Evolutionary conservation across 208 protist genomes (phyloP), one percentile per base, ranked within the genome.

Genomic region (Sergeia podlipaevii): DNA sequence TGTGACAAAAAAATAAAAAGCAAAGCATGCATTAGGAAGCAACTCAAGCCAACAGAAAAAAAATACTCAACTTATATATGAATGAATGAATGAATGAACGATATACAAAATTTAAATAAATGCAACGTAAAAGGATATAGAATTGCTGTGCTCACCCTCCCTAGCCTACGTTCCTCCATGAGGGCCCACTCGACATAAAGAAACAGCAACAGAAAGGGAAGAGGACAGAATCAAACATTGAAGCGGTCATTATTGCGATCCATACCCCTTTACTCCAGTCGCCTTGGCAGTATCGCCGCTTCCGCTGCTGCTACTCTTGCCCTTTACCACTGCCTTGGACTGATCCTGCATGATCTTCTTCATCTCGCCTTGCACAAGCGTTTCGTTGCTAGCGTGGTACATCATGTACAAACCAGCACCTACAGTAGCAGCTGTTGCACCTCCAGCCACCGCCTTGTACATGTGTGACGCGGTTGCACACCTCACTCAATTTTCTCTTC

Each of bases 301-400:
- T n/a, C n/a, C n/a, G n/a, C n/a, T 39, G n/a, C 36, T 63, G 48
- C 20, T 64, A 39, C 0, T 37, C 56, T 8, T 42, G 43, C 21
- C 41, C 34, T 17, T 47, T 26, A 18, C 41, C 24, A 49, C 8
- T 5, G 55, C 28, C 54, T 36, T 4, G 7, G 60, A 15, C 8
- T 45, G 50, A 0, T 50, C 38, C 11, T 48, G 17, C 43, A 69
- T 58, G 1, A 39, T 32, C 21, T 53, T 33, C 42, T 11, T 26
- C 37, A 47, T 41, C 36, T 45, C 18, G 15, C 59, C 53, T 45
- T 47, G 47, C 2, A 78, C 65, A 23, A 78, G 53, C 29, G 33
- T 46, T 42, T 78, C 71, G 56, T 74, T 74, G 41, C 51, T 50
- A 1, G 20, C n/a, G 6, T 39, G 24, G 33, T 78, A 78, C 15